These are phyloP conservation scores for Setomelanomma holmii DNA, from an alignment of 2,329 filamentous ascomycete genomes.

Conservation along the genomic window DNA sequence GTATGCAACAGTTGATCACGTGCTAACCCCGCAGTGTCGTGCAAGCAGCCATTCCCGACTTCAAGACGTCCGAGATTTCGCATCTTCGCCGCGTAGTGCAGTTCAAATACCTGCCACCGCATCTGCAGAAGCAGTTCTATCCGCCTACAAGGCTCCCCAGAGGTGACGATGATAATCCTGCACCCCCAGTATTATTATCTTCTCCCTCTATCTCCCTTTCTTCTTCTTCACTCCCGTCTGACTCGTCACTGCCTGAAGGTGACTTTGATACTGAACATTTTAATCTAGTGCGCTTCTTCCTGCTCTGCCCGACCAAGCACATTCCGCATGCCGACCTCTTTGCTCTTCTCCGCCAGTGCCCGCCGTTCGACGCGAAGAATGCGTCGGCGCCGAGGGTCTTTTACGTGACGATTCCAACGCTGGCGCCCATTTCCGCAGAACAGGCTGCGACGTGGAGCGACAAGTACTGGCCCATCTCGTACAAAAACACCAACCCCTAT, in stretches of 20 bases:
- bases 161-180: conserved; percentile 43
- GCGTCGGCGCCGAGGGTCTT: conserved; percentile 63
- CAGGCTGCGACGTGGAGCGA: conserved; percentile 78
- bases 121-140: conserved; percentile 56
- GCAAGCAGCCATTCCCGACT: conserved; percentile 53
- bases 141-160: conserved; percentile 41
- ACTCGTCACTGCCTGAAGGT: conserved; percentile 8
- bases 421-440: conserved; percentile 76
- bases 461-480: conserved; percentile 83
- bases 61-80: conserved; percentile 54
- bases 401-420: conserved; percentile 71
- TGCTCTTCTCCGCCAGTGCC: conserved; percentile 38
- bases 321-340: conserved; percentile 61
- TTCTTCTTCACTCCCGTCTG: conserved; percentile 8
- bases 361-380: conserved; percentile 48
- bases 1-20: conserved; percentile 13
- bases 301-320: conserved; percentile 58
- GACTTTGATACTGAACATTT: conserved; percentile 33
- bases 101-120: conserved; percentile 69
- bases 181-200: conserved; percentile 36
- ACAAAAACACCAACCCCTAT: conserved; percentile 86
- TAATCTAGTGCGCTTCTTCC: conserved; percentile 55
- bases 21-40: conserved; percentile 50
- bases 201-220: conserved; percentile 24
- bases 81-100: conserved; percentile 80